Evolutionary conservation across 371 early-diverging fungal genomes (phyloP).

Genomic region (Amoeboradix gromovi): DNA sequence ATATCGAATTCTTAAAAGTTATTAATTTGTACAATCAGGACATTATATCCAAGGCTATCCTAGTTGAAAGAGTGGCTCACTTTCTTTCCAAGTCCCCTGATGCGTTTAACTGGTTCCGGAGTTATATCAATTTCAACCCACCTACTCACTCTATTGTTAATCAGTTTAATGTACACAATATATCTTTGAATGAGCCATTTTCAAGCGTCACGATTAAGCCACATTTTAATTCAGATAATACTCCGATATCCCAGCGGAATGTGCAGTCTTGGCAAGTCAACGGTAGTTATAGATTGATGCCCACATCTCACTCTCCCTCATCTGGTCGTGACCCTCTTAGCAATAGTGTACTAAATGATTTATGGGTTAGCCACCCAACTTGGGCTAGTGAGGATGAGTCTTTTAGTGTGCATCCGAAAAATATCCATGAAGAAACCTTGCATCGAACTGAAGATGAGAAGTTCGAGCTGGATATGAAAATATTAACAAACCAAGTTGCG

Average conservation of each 20-base stretch:
- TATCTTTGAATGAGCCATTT: not conserved
- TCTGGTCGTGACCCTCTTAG: conserved; percentile 62
- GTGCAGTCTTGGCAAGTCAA: conserved; percentile 3
- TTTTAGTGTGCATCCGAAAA: conserved; percentile 76
- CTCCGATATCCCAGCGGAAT: not conserved
- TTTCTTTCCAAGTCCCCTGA: conserved; percentile 46
- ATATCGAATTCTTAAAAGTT: conserved; percentile 86
- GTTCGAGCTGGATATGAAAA: conserved; percentile 90
- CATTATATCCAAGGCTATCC: conserved; percentile 47
- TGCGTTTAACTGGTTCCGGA: conserved; percentile 73
- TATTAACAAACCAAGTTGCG: conserved; percentile 66
- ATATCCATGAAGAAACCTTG: conserved; percentile 73
- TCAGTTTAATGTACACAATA: not conserved
- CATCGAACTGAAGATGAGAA: conserved; percentile 90
- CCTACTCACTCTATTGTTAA: conserved; percentile 4
- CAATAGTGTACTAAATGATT: conserved; percentile 79
- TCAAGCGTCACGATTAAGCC: not conserved
- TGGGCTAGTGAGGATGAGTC: conserved; percentile 79
- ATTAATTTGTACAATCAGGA: conserved; percentile 85
- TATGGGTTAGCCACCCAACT: conserved; percentile 77
- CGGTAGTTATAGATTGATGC: conserved; percentile 10
- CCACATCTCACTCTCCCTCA: conserved; percentile 19
- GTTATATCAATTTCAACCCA: conserved; percentile 64
- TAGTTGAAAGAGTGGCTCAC: conserved; percentile 46
- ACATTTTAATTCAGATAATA: not conserved